Evolutionary conservation across 2,329 filamentous ascomycete species (phyloP).

Genomic region (Penicillium concentricum): DNA sequence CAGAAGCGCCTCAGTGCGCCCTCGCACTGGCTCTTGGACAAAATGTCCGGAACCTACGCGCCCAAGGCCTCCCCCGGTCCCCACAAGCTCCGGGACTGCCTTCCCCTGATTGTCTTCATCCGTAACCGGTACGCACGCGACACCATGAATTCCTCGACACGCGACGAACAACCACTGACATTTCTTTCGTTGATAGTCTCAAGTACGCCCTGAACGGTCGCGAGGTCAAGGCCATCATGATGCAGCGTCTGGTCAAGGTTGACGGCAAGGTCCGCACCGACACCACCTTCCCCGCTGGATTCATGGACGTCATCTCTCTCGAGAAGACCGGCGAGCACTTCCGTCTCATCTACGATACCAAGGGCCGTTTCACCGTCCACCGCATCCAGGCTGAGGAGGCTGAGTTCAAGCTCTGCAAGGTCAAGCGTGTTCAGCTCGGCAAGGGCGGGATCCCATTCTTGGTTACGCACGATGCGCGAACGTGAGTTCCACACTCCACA

Average conservation of each 20-base stretch:
- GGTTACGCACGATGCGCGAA: conserved; percentile 99
- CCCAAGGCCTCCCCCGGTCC: conserved; percentile 76
- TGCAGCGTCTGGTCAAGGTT: conserved; percentile 99
- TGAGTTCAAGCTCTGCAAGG: conserved; percentile 99
- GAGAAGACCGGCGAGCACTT: conserved; percentile 99
- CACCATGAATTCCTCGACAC: not conserved
- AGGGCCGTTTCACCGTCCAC: conserved; percentile 99
- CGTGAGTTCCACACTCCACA: conserved; percentile 74
- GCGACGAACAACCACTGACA: conserved; percentile 11
- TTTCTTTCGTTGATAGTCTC: conserved; percentile 62
- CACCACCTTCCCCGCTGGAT: conserved; percentile 92
- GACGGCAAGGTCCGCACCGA: conserved; percentile 99
- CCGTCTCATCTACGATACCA: conserved; percentile 99
- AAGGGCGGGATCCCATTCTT: conserved; percentile 99
- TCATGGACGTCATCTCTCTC: conserved; percentile 99
- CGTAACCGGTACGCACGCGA: conserved; percentile 59
- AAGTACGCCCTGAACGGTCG: conserved; percentile 99
- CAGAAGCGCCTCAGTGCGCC: conserved; percentile 99
- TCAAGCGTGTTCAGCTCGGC: conserved; percentile 99
- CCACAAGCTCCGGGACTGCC: conserved; percentile 99
- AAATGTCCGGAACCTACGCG: conserved; percentile 86
- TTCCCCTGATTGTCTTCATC: conserved; percentile 98
- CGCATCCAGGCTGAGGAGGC: conserved; percentile 98
- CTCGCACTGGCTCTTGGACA: conserved; percentile 99
- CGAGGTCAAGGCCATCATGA: conserved; percentile 96